Percentiles rank a stretch among this genome's conserved stretches.
Evolutionary conservation across 176 grass and related monocot species (phyloP).

Genomic region (Ananas comosus): DNA sequence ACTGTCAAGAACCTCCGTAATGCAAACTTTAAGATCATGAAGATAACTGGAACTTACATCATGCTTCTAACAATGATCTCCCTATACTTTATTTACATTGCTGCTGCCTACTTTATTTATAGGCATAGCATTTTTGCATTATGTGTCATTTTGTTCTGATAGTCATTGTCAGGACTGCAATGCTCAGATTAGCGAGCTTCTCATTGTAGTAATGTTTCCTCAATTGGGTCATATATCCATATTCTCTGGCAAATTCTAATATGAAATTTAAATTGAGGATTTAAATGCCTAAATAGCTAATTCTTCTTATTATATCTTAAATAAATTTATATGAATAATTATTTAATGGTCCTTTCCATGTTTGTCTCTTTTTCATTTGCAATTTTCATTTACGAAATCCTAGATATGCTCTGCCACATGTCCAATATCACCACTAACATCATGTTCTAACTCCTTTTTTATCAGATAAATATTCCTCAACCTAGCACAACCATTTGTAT

Average conservation of each 20-base stretch:
- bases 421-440: background rate
- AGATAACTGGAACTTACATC: too few relatives aligned
- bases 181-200: constrained; percentile 1
- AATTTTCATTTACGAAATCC: background rate
- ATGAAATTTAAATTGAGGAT: background rate
- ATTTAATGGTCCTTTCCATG: background rate
- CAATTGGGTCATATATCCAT: too few relatives aligned
- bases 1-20: too few relatives aligned
- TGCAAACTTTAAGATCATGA: too few relatives aligned
- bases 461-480: background rate
- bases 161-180: too few relatives aligned
- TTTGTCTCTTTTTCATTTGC: background rate
- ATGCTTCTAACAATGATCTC: too few relatives aligned
- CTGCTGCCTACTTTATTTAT: too few relatives aligned
- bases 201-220: background rate
- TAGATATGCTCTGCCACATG: background rate
- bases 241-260: too few relatives aligned
- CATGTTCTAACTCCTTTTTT: background rate
- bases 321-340: background rate
- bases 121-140: too few relatives aligned
- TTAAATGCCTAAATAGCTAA: background rate
- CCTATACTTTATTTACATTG: too few relatives aligned
- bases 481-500: background rate
- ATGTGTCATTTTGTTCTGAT: too few relatives aligned
- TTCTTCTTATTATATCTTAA: background rate